Evolutionary conservation across 2,329 filamentous ascomycete species (phyloP).

Genomic region (Colletotrichum caudatum): DNA sequence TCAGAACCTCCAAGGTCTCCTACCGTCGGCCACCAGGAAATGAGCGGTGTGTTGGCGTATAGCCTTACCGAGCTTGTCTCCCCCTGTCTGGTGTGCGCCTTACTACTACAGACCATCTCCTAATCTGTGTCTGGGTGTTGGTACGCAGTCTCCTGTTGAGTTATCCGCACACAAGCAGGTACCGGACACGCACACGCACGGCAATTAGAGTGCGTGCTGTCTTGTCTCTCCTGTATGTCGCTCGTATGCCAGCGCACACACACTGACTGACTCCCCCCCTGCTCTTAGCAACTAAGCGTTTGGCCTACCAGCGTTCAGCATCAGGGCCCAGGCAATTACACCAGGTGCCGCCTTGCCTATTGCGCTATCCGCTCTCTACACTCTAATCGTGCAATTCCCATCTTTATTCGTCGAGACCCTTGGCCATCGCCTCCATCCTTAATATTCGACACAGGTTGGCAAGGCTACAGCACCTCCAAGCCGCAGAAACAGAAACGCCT

Average conservation of each 20-base stretch:
- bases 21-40: constrained; percentile 27
- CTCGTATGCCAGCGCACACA: constrained; percentile 30
- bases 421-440: constrained; percentile 20
- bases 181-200: not conserved
- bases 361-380: constrained; percentile 33
- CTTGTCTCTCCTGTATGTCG: constrained; percentile 36
- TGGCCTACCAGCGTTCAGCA: constrained; percentile 27
- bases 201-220: constrained; percentile 8
- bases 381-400: constrained; percentile 36
- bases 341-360: constrained; percentile 33
- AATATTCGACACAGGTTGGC: constrained; percentile 32
- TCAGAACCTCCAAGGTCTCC: not conserved
- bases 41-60: constrained; percentile 42
- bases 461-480: constrained; percentile 33
- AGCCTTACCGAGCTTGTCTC: constrained; percentile 16
- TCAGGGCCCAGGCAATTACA: constrained; percentile 16
- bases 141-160: not conserved
- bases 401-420: constrained; percentile 29
- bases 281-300: constrained; percentile 30
- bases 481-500: constrained; percentile 34
- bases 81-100: constrained; percentile 22
- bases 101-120: constrained; percentile 7
- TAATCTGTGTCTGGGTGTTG: constrained; percentile 10
- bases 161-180: not conserved
- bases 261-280: constrained; percentile 23